phyloP scores from a whole-genome alignment of 495 filamentous ascomycete genomes.

The Penicillium canescens region DNA sequence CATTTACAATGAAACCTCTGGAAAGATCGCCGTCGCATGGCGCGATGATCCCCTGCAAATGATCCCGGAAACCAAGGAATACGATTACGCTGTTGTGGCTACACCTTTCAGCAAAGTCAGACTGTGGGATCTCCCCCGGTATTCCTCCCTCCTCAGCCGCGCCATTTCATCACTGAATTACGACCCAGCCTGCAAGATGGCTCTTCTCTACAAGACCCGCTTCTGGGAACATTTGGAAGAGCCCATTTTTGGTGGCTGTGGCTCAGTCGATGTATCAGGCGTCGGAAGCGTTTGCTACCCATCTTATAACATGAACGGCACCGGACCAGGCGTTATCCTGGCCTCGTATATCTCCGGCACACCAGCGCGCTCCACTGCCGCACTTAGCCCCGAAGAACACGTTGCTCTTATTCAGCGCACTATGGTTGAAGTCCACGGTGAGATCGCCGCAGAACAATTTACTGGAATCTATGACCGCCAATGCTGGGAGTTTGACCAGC shows the following conservation, averaged over 20 bases:
- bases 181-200: slow-evolving; percentile 60
- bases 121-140: slow-evolving; percentile 52
- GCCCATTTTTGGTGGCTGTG: slow-evolving; percentile 66
- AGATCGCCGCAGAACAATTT: slow-evolving; percentile 53
- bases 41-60: slow-evolving; percentile 40
- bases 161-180: slow-evolving; percentile 64
- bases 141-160: slow-evolving; percentile 51
- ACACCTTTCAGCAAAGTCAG: slow-evolving; percentile 61
- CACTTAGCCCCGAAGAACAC: slow-evolving; percentile 52
- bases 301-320: slow-evolving; percentile 61
- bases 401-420: slow-evolving; percentile 55
- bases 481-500: slow-evolving; percentile 60
- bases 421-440: slow-evolving; percentile 63
- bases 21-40: slow-evolving; percentile 51
- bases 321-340: slow-evolving; percentile 62
- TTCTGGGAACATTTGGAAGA: slow-evolving; percentile 67
- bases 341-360: slow-evolving; percentile 54
- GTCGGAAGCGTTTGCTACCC: slow-evolving; percentile 64
- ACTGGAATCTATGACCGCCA: slow-evolving; percentile 58
- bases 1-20: slow-evolving; percentile 36
- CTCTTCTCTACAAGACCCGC: slow-evolving; percentile 60
- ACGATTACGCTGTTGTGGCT: slow-evolving; percentile 66
- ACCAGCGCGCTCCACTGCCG: slow-evolving; percentile 42
- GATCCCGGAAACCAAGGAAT: slow-evolving; percentile 47
- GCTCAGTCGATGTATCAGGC: slow-evolving; percentile 56